A percentile compares a stretch with the other conserved stretches of the same genome.
Conservation (phyloP, 805 yeast genomes). For the Wickerhamiella parazyma region DNA sequence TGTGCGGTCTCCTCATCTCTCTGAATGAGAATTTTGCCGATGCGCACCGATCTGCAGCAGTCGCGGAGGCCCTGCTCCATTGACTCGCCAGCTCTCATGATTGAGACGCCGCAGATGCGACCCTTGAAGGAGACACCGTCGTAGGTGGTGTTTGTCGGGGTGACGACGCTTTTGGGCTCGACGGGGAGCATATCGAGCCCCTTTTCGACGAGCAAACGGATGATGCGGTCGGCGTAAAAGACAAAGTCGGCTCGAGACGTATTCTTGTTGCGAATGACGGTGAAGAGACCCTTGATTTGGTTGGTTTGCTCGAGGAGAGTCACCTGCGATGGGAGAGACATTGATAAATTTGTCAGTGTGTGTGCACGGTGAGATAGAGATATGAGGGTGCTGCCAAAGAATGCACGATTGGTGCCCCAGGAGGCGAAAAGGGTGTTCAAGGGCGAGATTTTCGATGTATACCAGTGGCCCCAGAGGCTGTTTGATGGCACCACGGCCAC, state of each 20-base stretch:
- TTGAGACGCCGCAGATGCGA: slow-evolving; percentile 94
- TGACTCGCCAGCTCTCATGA: slow-evolving; percentile 96
- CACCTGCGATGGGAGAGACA: slow-evolving; percentile 27
- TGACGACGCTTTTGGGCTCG: slow-evolving; percentile 46
- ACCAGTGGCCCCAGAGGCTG: slow-evolving; percentile 9
- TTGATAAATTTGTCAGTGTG: neutral
- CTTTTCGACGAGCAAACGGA: slow-evolving; percentile 84
- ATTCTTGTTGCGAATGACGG: slow-evolving; percentile 70
- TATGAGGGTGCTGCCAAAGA: neutral
- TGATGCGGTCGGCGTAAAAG: slow-evolving; percentile 89
- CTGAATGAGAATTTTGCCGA: slow-evolving; percentile 93
- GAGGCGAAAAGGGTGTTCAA: slow-evolving; percentile 5
- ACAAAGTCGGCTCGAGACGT: slow-evolving; percentile 88
- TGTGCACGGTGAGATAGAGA: too few relatives aligned
- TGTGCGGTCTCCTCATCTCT: slow-evolving; percentile 95
- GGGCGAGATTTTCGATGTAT: slow-evolving; percentile 8
- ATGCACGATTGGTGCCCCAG: slow-evolving; percentile 5
- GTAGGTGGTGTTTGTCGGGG: slow-evolving; percentile 62
- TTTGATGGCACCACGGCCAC: slow-evolving; percentile 7
- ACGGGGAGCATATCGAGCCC: slow-evolving; percentile 92
- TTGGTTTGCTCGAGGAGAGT: slow-evolving; percentile 71
- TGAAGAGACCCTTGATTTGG: slow-evolving; percentile 75
- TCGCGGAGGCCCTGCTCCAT: slow-evolving; percentile 98
- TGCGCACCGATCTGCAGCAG: slow-evolving; percentile 90
- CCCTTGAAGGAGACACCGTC: slow-evolving; percentile 76